phyloP scores from a whole-genome alignment of 257 asterid species.

The Przewalskia tangutica region DNA sequence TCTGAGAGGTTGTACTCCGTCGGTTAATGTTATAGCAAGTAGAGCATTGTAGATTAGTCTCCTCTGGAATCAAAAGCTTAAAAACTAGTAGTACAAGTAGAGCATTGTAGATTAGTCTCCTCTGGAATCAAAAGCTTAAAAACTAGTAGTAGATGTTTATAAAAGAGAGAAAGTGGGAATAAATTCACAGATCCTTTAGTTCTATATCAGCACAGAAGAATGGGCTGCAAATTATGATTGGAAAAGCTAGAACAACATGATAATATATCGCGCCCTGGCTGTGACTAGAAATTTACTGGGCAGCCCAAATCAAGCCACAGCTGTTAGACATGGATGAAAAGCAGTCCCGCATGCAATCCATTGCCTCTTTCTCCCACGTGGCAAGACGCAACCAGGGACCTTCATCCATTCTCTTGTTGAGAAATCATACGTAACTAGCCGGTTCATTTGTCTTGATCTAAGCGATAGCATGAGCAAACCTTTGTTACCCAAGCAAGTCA shows the following conservation, averaged over 20 bases:
- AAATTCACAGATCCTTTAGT: background rate
- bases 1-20: background rate
- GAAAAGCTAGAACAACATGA: background rate
- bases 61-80: conserved; percentile 17
- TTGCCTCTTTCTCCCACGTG: conserved; percentile 65
- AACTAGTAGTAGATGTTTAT: conserved; percentile 6
- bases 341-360: conserved; percentile 88
- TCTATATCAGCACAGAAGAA: background rate
- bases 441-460: conserved; percentile 81
- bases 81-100: background rate
- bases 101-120: background rate
- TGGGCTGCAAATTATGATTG: background rate
- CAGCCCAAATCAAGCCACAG: conserved; percentile 35
- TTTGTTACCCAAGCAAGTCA: conserved; percentile 92
- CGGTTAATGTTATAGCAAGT: background rate
- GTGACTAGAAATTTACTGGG: background rate
- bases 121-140: conserved; percentile 17
- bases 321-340: conserved; percentile 80
- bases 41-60: background rate
- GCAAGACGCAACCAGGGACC: conserved; percentile 80
- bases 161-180: conserved; percentile 3
- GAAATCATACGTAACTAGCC: conserved; percentile 61
- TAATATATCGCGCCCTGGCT: background rate
- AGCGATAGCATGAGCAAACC: conserved; percentile 82
- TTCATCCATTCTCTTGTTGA: conserved; percentile 71